Evolutionary conservation across 2,329 filamentous ascomycete species (phyloP).

Genomic region (Claviceps maximensis): DNA sequence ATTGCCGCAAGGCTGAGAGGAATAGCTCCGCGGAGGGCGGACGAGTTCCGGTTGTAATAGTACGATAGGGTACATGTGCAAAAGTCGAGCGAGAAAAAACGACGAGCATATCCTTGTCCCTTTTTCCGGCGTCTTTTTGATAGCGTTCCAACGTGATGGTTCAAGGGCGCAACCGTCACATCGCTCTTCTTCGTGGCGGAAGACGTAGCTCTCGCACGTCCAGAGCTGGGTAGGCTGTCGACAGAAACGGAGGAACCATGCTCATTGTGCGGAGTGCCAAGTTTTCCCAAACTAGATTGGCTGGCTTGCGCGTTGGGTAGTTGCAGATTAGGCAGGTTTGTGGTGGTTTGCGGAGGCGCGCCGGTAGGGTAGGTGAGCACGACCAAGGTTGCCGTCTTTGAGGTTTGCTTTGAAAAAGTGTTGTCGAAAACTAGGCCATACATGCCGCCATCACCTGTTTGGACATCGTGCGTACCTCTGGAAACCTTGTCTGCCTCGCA

Average conservation of each 20-base stretch:
- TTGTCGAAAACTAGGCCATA: constrained; percentile 97
- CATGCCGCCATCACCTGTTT: constrained; percentile 66
- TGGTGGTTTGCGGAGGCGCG: constrained; percentile 59
- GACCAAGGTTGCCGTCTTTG: constrained; percentile 90
- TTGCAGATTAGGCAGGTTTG: constrained; percentile 51
- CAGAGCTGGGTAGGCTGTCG: constrained; percentile 44
- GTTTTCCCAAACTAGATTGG: constrained; percentile 38
- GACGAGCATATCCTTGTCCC: constrained; percentile 81
- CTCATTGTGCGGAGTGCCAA: constrained; percentile 30
- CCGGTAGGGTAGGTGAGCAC: constrained; percentile 86
- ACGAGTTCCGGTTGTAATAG: constrained; percentile 88
- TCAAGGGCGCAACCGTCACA: constrained; percentile 25
- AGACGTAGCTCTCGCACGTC: constrained; percentile 31
- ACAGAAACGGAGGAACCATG: constrained; percentile 39
- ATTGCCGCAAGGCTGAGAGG: constrained; percentile 85
- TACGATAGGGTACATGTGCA: constrained; percentile 90
- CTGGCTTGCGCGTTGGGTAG: constrained; percentile 25
- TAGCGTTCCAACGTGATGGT: constrained; percentile 71
- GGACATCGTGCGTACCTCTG: constrained; percentile 77
- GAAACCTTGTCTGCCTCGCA: constrained; percentile 94
- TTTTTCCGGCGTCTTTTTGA: constrained; percentile 87
- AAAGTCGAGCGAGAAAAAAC: constrained; percentile 94
- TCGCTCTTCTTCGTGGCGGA: constrained; percentile 40
- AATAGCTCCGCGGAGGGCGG: constrained; percentile 81
- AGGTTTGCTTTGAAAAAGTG: constrained; percentile 90